phyloP scores from a whole-genome alignment of 805 yeast species.

The Kodamaea nitidulidarum region DNA sequence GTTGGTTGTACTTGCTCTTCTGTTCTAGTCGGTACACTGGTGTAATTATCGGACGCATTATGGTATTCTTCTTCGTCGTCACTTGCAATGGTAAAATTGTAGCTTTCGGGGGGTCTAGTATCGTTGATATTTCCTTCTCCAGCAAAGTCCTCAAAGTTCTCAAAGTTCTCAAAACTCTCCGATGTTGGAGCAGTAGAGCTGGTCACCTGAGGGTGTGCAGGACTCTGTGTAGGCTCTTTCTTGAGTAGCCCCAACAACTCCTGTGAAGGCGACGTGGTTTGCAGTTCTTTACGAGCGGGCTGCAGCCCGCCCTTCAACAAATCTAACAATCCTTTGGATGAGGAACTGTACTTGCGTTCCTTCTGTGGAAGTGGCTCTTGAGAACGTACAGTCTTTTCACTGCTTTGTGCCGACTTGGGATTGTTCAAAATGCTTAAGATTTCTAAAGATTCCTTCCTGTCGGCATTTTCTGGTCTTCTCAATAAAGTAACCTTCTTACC shows the following conservation, averaged over 20 bases:
- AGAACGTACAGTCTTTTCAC: constrained; percentile 1
- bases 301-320: constrained; percentile 12
- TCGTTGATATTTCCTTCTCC: constrained; percentile 30
- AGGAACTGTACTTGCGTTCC: constrained; percentile 5
- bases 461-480: constrained; percentile 18
- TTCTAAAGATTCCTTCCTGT: constrained; percentile 8
- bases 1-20: background rate
- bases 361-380: constrained; percentile 1
- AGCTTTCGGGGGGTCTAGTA: constrained; percentile 8
- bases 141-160: constrained; percentile 22
- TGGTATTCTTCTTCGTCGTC: constrained; percentile 32
- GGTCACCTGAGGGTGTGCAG: background rate
- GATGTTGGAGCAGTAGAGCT: background rate
- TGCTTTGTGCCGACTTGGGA: constrained; percentile 5
- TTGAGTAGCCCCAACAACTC: constrained; percentile 16
- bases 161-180: constrained; percentile 14
- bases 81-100: constrained; percentile 29
- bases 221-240: constrained; percentile 3
- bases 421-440: constrained; percentile 7
- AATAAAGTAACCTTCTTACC: constrained; percentile 29
- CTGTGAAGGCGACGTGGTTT: constrained; percentile 11
- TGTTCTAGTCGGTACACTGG: background rate
- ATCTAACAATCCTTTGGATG: constrained; percentile 7
- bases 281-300: background rate
- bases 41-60: constrained; percentile 9